Evolutionary conservation across 108 stramenopile species (phyloP), one percentile per base, ranked within the genome.

Genomic region (Mayamaea pseudoterrestris): DNA sequence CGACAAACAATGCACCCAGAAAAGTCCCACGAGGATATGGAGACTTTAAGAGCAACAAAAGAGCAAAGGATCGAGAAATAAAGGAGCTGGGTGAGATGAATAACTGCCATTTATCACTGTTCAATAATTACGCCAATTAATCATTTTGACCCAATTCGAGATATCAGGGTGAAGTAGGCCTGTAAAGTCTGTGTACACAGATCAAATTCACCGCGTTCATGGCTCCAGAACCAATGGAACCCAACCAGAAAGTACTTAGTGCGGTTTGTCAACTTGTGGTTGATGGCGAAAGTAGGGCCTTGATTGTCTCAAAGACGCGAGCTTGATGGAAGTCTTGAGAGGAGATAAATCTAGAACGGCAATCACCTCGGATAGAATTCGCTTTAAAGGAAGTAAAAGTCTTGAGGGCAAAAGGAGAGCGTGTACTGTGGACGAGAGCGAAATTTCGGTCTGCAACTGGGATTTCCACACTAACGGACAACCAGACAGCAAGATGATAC

Each of bases 381-480:
- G 29, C 13, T 55, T 31, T 24, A 67, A 27, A 14, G 61, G 62
- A 21, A 72, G 17, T 1, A 67, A 41, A 16, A 44, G 57, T 24
- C 43, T 57, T 31, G 55, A 34, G 13, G 63, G 31, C 1, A 30
- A 24, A 30, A 35, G 35, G 14, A 75, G 35, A 21, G 68, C 61
- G 17, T 39, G 57, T 37, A 70, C 66, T 25, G 60, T 27, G 0
- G 74, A 68, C 8, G 52, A 55, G 7, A 60, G 25, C 11, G 65
- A 37, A 28, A 68, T 71, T 23, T 55, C 9, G 1, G 69, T 44
- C 49, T 67, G 65, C 1, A 76, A 55, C 12, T 39, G 20, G 6
- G 54, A 52, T 44, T 54, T 59, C 74, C 74, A 76, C 1, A 67
- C 13, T 14, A 71, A n/a, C 5, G 74, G 74, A 29, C 57, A 59